These are phyloP conservation scores for Fusarium sterilihyphosum DNA, from an alignment of 2,329 filamentous ascomycete species.

Conservation along the genomic window DNA sequence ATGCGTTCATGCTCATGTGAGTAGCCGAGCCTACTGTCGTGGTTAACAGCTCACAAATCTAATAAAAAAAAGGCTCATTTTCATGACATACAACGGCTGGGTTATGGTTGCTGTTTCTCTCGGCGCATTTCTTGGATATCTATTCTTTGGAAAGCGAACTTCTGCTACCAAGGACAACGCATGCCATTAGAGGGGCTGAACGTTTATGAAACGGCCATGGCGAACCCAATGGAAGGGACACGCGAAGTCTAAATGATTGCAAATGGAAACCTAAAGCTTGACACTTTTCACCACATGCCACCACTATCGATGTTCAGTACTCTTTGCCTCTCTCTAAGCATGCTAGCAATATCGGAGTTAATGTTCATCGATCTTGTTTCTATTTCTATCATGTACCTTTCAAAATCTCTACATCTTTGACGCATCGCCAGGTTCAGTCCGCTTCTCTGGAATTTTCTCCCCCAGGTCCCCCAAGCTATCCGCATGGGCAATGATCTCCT, in stretches of 20 bases:
- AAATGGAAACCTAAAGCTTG: neutral
- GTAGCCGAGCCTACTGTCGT: conserved; percentile 46
- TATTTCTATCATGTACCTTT: neutral
- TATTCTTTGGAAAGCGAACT: conserved; percentile 78
- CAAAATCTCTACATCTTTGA: conserved; percentile 46
- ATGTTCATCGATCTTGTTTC: neutral
- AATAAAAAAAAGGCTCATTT: conserved; percentile 77
- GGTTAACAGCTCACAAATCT: neutral
- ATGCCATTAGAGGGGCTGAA: neutral
- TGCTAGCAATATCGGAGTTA: neutral
- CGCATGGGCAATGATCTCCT: conserved; percentile 59
- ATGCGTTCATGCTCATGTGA: conserved; percentile 99
- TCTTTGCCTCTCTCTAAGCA: neutral
- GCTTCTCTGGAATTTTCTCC: conserved; percentile 49
- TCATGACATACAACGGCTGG: conserved; percentile 99
- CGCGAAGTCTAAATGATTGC: neutral
- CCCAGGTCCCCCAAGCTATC: conserved; percentile 58
- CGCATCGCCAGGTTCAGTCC: conserved; percentile 43
- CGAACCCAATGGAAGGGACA: neutral
- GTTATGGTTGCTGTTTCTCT: conserved; percentile 92
- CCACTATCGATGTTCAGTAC: neutral
- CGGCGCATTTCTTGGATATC: conserved; percentile 88
- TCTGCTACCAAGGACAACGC: conserved; percentile 85
- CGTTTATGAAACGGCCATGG: neutral
- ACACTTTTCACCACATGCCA: neutral